Percentiles rank a stretch among this genome's conserved stretches.
These are phyloP conservation scores for Penicillium aurantiogriseum DNA, from an alignment of 2,329 filamentous ascomycete species.

Conservation along the genomic window DNA sequence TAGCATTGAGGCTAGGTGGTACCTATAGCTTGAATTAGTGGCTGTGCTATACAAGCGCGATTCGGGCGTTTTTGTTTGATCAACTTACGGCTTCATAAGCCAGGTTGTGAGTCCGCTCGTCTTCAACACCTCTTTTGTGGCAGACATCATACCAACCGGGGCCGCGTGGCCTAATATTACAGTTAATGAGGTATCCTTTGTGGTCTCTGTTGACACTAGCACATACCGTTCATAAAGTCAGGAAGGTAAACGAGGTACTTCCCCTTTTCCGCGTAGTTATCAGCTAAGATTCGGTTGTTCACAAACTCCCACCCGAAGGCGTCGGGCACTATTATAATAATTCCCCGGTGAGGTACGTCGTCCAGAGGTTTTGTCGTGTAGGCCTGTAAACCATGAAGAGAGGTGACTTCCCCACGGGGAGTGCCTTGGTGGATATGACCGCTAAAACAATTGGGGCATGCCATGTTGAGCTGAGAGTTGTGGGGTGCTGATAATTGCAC, in stretches of 20 bases:
- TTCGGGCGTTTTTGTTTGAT: not conserved
- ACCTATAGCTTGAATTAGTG: not conserved
- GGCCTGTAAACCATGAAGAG: not conserved
- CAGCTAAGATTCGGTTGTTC: constrained; percentile 55
- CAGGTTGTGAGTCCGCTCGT: not conserved
- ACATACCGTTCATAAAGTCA: constrained; percentile 55
- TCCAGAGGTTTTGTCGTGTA: not conserved
- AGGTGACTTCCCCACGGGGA: constrained; percentile 1
- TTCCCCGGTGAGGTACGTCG: constrained; percentile 32
- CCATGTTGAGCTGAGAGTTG: not conserved
- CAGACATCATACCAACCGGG: not conserved
- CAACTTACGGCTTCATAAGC: constrained; percentile 4
- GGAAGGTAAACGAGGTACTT: constrained; percentile 55
- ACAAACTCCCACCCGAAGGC: constrained; percentile 56
- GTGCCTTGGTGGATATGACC: constrained; percentile 1
- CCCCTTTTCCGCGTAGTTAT: constrained; percentile 54
- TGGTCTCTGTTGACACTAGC: not conserved
- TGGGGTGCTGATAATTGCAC: too few species aligned
- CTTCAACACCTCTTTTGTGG: not conserved
- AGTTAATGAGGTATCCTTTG: not conserved
- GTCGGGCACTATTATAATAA: constrained; percentile 56
- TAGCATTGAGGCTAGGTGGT: not conserved
- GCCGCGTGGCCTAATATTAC: not conserved
- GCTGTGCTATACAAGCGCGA: not conserved
- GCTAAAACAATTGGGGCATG: not conserved